These are phyloP conservation scores for Thelephora terrestris DNA, from an alignment of 1,284 basidiomycete species.

Conservation along the genomic window DNA sequence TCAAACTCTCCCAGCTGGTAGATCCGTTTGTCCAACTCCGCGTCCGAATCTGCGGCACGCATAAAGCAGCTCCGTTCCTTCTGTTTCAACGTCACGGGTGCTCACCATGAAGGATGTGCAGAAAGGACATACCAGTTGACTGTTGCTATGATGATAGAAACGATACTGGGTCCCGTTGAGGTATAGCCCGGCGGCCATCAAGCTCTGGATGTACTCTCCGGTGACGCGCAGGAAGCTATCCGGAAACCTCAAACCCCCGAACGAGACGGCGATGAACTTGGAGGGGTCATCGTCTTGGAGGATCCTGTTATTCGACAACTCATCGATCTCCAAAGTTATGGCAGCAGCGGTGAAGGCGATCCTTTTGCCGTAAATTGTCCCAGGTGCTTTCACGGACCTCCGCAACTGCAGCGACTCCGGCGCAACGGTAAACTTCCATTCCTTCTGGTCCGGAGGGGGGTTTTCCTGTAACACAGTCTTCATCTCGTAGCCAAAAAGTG, in stretches of 20 bases:
- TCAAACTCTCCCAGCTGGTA: conserved; percentile 47
- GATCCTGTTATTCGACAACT: conserved; percentile 47
- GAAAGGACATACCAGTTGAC: conserved; percentile 39
- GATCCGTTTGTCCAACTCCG: conserved; percentile 43
- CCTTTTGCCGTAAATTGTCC: conserved; percentile 30
- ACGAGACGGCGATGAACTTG: conserved; percentile 46
- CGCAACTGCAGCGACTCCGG: neutral
- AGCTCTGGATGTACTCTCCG: conserved; percentile 43
- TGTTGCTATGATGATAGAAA: conserved; percentile 61
- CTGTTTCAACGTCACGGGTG: conserved; percentile 21
- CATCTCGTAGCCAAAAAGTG: neutral
- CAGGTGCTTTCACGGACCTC: neutral
- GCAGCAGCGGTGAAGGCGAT: conserved; percentile 39
- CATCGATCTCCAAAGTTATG: conserved; percentile 37
- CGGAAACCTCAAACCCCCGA: conserved; percentile 42
- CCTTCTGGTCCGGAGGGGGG: conserved; percentile 35
- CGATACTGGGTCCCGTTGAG: conserved; percentile 51
- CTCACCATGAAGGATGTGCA: neutral
- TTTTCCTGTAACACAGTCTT: conserved; percentile 30
- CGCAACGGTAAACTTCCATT: conserved; percentile 40
- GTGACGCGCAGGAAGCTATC: conserved; percentile 34
- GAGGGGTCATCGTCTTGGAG: conserved; percentile 41
- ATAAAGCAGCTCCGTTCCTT: conserved; percentile 53
- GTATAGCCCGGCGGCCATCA: conserved; percentile 44
- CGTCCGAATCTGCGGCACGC: conserved; percentile 39